Percentiles rank a stretch among this genome's conserved stretches.
These are phyloP conservation scores for Thoreauomyces humboldtii DNA, from an alignment of 192 early-diverging fungal species.

Conservation along the genomic window DNA sequence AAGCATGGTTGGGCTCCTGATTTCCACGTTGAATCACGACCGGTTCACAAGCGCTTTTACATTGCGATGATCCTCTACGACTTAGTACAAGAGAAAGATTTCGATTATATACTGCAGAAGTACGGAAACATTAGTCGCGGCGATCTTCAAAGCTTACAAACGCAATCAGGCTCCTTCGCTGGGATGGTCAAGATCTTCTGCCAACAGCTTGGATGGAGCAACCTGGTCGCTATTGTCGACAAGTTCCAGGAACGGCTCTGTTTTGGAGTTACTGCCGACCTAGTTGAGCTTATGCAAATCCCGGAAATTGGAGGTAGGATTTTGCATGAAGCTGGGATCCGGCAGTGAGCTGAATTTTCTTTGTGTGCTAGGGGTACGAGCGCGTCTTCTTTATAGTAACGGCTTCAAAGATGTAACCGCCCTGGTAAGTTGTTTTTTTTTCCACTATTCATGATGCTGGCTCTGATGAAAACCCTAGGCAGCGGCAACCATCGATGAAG, in stretches of 20 bases:
- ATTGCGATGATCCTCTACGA: conserved; percentile 36
- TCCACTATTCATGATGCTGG: background rate
- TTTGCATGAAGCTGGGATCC: too few relatives aligned
- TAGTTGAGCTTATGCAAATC: conserved; percentile 33
- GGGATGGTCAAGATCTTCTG: conserved; percentile 51
- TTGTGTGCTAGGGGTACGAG: too few relatives aligned
- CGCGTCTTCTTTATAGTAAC: conserved; percentile 15
- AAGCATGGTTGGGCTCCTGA: background rate
- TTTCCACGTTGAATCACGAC: background rate
- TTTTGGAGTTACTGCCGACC: conserved; percentile 36
- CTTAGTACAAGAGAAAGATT: conserved; percentile 36
- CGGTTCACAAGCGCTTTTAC: conserved; percentile 31
- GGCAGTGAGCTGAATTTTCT: too few relatives aligned
- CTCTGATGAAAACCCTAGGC: too few relatives aligned
- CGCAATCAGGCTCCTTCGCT: conserved; percentile 35
- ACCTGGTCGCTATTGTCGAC: conserved; percentile 21
- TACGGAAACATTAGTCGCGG: conserved; percentile 35
- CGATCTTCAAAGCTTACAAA: conserved; percentile 31
- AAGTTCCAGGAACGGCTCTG: conserved; percentile 37
- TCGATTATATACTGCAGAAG: conserved; percentile 26
- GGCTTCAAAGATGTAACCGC: conserved; percentile 25
- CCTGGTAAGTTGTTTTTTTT: background rate
- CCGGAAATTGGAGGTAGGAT: conserved; percentile 31
- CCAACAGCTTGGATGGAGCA: conserved; percentile 35
- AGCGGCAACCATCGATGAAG: conserved; percentile 10